Base-by-base conservation (phyloP, 805 yeast species). In the Kregervanrija pseudodelftensis region DNA sequence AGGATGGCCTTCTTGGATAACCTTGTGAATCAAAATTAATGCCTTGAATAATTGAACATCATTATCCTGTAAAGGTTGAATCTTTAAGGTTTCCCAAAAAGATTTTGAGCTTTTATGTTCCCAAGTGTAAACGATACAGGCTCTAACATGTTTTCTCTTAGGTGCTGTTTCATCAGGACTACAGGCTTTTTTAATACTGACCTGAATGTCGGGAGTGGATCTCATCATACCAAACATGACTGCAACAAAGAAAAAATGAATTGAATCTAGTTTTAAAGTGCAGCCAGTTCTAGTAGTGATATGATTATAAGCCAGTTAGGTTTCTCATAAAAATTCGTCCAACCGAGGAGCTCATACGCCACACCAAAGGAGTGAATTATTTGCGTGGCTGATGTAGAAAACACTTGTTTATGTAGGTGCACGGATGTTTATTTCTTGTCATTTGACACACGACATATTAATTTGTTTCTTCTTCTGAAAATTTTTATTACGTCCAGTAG, bases 1-100 rank as follows among this genome's bases (percentile, higher is more conserved):
- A 11, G 88, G 88, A 61, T 91, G 98, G n/a, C 99, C 99, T 64
- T 91, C 99, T 62, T 93, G 98, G n/a, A 91, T 67, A 5, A 93
- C 91, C 57, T 91, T 90, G 58, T 91, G 98, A 40, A 89, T 74
- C 51, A 86, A 74, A 43, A 90, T 85, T 58, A 93, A 69, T 12
- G 95, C 82, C 61, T 91, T 91, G 69, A 89, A 90, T 49, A 85
- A 64, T 64, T 85, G 95, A 13, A 90, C 75, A 52, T 88, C 95
- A 56, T 86, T 91, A 45, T 77, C 74, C 50, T 82, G 89, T 46
- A 90, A 68, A 1, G 97, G 95, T 49, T 81, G 79, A 43, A 83
- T 65, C 63, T 85, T 87, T 49, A 91, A 69, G 2, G 82, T 80
- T 55, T 85, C 80, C 91, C 96, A 91, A 56, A 90, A 85, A 9